These are phyloP conservation scores for Corynespora cassiicola DNA, from an alignment of 2,329 filamentous ascomycete species.

Conservation along the genomic window DNA sequence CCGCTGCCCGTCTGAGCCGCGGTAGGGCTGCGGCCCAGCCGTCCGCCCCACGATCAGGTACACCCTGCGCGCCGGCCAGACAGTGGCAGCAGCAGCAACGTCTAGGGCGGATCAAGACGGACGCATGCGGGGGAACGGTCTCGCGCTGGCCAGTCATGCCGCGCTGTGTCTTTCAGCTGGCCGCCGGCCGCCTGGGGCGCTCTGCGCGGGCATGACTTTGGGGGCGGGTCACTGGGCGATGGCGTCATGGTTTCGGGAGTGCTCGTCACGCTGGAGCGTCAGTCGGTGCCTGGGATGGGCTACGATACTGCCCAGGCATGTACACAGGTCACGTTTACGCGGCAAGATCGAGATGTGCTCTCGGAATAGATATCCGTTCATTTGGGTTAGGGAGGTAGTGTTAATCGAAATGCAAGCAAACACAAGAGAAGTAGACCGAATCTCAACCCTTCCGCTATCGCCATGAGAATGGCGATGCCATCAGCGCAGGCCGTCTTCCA, in stretches of 20 bases:
- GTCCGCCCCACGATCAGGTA: conserved; percentile 1
- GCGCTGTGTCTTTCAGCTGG: no score
- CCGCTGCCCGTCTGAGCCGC: not conserved
- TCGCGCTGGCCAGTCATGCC: no score
- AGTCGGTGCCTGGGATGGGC: conserved; percentile 13
- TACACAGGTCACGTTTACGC: conserved; percentile 3
- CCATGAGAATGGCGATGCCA: conserved; percentile 1
- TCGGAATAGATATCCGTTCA: conserved; percentile 22
- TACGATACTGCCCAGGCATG: conserved; percentile 14
- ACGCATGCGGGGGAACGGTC: no score
- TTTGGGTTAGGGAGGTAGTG: conserved; percentile 23
- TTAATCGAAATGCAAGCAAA: conserved; percentile 26
- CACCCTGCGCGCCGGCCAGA: no score
- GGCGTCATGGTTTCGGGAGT: conserved; percentile 41
- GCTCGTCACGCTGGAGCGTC: conserved; percentile 38
- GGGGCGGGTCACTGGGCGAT: conserved; percentile 28
- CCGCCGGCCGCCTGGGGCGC: no score
- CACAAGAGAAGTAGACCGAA: conserved; percentile 19
- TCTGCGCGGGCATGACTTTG: no score
- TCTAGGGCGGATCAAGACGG: no score
- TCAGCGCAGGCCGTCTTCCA: no score
- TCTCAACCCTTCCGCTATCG: no score
- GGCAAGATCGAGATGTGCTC: conserved; percentile 1
- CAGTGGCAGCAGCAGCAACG: no score
- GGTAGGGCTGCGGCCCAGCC: conserved; percentile 3